A percentile compares a stretch with the other conserved stretches of the same genome.
These are phyloP conservation scores for Tinospora cordifolia DNA, from an alignment of 164 flowering plant species.

Conservation along the genomic window DNA sequence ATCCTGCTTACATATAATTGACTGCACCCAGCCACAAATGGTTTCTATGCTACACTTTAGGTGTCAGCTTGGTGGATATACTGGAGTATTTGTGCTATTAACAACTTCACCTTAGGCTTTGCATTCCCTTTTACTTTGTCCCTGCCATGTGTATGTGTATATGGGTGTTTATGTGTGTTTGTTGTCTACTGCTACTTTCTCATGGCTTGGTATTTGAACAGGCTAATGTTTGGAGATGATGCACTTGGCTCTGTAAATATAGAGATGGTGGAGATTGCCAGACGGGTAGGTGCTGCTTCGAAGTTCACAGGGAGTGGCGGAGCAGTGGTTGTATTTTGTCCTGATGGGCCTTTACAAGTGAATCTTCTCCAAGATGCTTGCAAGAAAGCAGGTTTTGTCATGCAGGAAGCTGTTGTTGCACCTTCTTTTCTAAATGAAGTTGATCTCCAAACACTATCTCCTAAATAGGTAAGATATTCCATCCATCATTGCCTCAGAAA, in stretches of 20 bases:
- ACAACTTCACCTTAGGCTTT: too few relatives aligned
- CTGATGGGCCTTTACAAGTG: slow-evolving; percentile 71
- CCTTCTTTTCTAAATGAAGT: slow-evolving; percentile 52
- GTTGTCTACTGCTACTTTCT: background rate
- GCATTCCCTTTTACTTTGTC: background rate
- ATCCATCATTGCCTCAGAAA: too few relatives aligned
- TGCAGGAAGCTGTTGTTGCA: slow-evolving; percentile 45
- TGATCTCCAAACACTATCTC: slow-evolving; percentile 38
- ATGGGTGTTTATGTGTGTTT: background rate
- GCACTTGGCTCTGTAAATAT: slow-evolving; percentile 71
- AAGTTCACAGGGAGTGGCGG: slow-evolving; percentile 98
- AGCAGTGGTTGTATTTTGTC: slow-evolving; percentile 83
- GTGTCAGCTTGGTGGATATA: too few relatives aligned
- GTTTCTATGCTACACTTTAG: too few relatives aligned
- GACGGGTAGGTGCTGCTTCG: slow-evolving; percentile 86
- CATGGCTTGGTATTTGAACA: slow-evolving; percentile 16
- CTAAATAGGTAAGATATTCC: background rate
- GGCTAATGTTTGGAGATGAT: slow-evolving; percentile 88
- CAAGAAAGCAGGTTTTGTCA: slow-evolving; percentile 49
- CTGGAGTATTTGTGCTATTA: too few relatives aligned
- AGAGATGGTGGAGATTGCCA: slow-evolving; percentile 82
- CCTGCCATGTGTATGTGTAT: background rate
- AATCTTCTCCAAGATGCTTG: slow-evolving; percentile 65
- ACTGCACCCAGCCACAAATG: too few relatives aligned
- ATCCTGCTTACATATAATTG: too few relatives aligned